Evolutionary conservation across 2,329 filamentous ascomycete genomes (phyloP).

Genomic region (Venturia effusa): DNA sequence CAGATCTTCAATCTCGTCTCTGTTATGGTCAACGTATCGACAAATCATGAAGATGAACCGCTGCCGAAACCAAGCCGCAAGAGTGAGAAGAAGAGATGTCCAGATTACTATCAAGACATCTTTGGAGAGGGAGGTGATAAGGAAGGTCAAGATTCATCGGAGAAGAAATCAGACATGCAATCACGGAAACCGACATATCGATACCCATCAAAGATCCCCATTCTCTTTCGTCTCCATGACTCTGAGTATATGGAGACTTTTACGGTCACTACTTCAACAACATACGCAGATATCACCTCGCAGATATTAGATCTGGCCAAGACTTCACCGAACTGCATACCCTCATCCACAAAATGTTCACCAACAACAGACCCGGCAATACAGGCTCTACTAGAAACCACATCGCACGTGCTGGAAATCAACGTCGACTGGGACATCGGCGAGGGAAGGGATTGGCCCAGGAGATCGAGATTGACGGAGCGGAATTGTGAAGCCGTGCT

Average conservation of each 20-base stretch:
- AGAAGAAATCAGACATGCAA: background rate
- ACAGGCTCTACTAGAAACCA: too few species aligned
- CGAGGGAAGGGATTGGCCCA: background rate
- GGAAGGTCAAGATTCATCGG: background rate
- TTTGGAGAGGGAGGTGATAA: background rate
- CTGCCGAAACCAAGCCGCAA: background rate
- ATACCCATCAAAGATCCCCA: background rate
- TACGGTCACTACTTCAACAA: background rate
- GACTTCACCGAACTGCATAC: background rate
- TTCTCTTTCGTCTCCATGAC: background rate
- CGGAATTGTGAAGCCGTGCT: background rate
- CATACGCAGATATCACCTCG: background rate
- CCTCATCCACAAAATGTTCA: background rate
- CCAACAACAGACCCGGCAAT: background rate
- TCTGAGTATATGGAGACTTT: background rate
- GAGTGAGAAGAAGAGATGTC: background rate
- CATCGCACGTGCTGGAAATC: background rate
- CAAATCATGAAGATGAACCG: background rate
- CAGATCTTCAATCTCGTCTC: background rate
- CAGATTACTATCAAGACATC: background rate
- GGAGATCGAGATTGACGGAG: background rate
- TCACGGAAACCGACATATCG: too few species aligned
- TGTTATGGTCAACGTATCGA: background rate
- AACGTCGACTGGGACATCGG: background rate
- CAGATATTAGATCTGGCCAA: background rate